A percentile compares a stretch with the other conserved stretches of the same genome.
Conservation (phyloP, 1,139 yeast genomes). For the Scheffersomyces lignicola region DNA sequence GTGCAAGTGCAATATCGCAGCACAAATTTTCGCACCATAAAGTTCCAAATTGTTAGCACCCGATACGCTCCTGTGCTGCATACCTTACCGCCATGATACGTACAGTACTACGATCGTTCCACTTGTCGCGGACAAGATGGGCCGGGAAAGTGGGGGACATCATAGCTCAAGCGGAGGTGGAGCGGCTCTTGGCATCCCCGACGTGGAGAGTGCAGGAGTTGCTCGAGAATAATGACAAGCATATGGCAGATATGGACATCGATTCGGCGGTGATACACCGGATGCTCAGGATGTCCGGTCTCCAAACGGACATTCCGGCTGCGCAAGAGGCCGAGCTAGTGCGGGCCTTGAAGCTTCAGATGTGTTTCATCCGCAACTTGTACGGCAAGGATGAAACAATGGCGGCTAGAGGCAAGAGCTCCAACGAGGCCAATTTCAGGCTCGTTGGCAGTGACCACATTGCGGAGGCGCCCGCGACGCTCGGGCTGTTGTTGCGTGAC, state of each 20-base stretch:
- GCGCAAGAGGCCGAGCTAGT: constrained; percentile 27
- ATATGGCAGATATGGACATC: constrained; percentile 13
- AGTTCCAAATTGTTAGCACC: no score
- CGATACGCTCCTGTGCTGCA: no score
- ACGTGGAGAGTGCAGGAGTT: constrained; percentile 31
- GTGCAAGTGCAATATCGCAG: no score
- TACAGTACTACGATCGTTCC: not conserved
- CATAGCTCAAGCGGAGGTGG: constrained; percentile 6
- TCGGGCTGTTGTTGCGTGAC: constrained; percentile 21
- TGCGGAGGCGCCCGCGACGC: constrained; percentile 23
- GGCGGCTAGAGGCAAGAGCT: constrained; percentile 8
- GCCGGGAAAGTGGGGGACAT: not conserved
- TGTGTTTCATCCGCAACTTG: constrained; percentile 45
- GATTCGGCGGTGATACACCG: constrained; percentile 22
- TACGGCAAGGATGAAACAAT: constrained; percentile 28
- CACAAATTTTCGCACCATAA: no score
- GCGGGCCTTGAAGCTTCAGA: constrained; percentile 40
- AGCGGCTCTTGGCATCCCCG: constrained; percentile 18
- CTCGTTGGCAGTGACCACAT: constrained; percentile 36
- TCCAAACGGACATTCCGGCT: constrained; percentile 24
- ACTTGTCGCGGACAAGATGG: not conserved
- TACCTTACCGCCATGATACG: no score
- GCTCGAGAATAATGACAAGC: constrained; percentile 13
- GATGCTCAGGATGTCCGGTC: constrained; percentile 47
- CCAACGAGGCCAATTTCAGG: constrained; percentile 31